Conservation (phyloP, 2,329 filamentous ascomycete species). For the Hymenotorrendiella dingleyae region DNA sequence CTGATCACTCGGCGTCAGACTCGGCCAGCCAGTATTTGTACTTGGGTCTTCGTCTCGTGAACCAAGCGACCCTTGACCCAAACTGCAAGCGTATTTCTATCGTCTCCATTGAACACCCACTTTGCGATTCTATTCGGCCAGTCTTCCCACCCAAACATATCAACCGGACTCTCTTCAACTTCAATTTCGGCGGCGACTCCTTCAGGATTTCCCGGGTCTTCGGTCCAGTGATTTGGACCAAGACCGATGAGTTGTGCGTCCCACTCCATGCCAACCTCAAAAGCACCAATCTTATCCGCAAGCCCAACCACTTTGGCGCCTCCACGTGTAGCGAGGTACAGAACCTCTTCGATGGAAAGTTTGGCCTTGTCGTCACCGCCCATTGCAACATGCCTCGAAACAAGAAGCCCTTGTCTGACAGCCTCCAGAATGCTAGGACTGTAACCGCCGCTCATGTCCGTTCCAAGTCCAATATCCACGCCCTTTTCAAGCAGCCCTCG, state of each 20-base stretch:
- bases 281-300: conserved; percentile 65
- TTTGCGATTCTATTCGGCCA: conserved; percentile 85
- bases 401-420: conserved; percentile 74
- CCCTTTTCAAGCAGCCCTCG: conserved; percentile 68
- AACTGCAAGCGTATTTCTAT: conserved; percentile 80
- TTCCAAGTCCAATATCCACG: conserved; percentile 78
- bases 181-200: background rate
- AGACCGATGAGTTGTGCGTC: conserved; percentile 81
- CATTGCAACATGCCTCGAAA: conserved; percentile 67
- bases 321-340: conserved; percentile 83
- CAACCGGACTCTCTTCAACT: conserved; percentile 57
- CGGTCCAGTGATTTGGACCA: conserved; percentile 36
- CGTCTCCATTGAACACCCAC: conserved; percentile 92
- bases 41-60: conserved; percentile 46
- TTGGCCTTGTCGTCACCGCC: conserved; percentile 46
- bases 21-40: too few relatives aligned
- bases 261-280: conserved; percentile 82
- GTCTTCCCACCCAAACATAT: conserved; percentile 87
- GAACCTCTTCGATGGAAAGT: conserved; percentile 75
- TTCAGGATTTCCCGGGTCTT: conserved; percentile 29
- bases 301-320: conserved; percentile 79
- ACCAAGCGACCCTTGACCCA: conserved; percentile 86
- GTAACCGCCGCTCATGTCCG: conserved; percentile 87
- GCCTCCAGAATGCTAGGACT: conserved; percentile 75
- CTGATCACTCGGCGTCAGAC: too few relatives aligned